Evolutionary conservation across 2,329 filamentous ascomycete species (phyloP).

Genomic region (Teratosphaeria nubilosa): DNA sequence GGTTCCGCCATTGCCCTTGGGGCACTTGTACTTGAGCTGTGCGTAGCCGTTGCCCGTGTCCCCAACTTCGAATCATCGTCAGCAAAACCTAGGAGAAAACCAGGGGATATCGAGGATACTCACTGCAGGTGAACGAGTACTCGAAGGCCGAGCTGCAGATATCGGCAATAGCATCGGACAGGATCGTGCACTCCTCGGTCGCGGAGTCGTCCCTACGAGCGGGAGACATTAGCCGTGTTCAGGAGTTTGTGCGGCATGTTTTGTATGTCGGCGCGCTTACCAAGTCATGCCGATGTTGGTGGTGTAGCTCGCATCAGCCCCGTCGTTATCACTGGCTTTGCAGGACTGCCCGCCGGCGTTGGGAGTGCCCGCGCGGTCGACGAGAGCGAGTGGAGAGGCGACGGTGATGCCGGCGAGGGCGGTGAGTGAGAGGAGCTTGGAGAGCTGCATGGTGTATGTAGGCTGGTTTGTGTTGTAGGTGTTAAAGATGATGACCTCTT

Average conservation of each 20-base stretch:
- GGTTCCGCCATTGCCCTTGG: neutral
- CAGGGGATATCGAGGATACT: neutral
- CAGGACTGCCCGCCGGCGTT: neutral
- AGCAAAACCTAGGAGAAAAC: neutral
- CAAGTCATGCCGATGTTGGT: neutral
- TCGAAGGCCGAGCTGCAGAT: neutral
- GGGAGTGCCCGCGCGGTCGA: neutral
- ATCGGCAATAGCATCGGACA: neutral
- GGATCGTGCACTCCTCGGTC: neutral
- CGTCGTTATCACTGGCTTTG: neutral
- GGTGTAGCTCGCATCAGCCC: neutral
- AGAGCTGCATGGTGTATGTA: neutral
- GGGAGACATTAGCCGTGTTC: neutral
- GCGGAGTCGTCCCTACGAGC: neutral
- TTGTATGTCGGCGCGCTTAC: neutral
- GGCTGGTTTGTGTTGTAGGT: no score
- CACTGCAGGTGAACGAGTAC: neutral
- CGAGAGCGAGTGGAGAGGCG: neutral
- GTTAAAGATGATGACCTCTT: neutral
- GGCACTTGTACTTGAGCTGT: neutral
- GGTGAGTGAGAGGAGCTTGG: neutral
- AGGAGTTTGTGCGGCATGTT: neutral
- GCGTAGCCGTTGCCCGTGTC: neutral
- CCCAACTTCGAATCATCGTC: neutral
- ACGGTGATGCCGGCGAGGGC: neutral